Conservation (phyloP, 1,139 yeast species). For the Suhomyces bolitotheri region DNA sequence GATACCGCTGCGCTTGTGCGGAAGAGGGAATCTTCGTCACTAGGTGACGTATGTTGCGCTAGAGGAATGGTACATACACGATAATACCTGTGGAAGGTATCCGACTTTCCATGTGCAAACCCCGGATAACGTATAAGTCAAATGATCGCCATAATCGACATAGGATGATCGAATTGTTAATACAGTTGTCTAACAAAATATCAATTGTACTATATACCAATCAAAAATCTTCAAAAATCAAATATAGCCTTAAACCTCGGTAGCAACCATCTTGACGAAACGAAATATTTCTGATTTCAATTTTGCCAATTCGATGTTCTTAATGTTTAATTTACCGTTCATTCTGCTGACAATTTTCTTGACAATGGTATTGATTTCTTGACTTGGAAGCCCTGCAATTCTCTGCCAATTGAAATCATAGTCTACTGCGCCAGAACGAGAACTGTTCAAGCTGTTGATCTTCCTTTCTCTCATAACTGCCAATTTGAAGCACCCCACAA, state of each 20-base stretch:
- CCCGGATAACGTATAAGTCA: no score
- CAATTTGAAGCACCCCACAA: constrained; percentile 47
- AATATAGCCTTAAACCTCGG: constrained; percentile 22
- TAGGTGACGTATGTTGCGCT: no score
- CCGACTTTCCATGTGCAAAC: no score
- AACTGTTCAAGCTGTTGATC: constrained; percentile 10
- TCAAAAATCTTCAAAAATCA: not conserved
- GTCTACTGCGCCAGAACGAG: constrained; percentile 2
- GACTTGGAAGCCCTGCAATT: constrained; percentile 41
- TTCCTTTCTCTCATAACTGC: constrained; percentile 37
- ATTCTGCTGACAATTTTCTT: constrained; percentile 41
- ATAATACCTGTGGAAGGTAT: no score
- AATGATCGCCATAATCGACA: no score
- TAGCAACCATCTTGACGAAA: constrained; percentile 47
- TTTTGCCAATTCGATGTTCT: constrained; percentile 38
- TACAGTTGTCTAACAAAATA: not conserved
- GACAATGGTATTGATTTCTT: constrained; percentile 40
- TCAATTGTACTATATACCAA: not conserved
- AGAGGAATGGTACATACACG: no score
- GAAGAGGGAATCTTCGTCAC: not conserved
- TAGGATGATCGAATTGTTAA: no score
- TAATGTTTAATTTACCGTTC: constrained; percentile 46
- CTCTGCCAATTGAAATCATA: constrained; percentile 29
- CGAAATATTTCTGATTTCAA: constrained; percentile 45
- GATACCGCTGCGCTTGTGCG: not conserved